These are phyloP conservation scores for Globisporangium takayamanum DNA, from an alignment of 352 stramenopile species.

Conservation along the genomic window DNA sequence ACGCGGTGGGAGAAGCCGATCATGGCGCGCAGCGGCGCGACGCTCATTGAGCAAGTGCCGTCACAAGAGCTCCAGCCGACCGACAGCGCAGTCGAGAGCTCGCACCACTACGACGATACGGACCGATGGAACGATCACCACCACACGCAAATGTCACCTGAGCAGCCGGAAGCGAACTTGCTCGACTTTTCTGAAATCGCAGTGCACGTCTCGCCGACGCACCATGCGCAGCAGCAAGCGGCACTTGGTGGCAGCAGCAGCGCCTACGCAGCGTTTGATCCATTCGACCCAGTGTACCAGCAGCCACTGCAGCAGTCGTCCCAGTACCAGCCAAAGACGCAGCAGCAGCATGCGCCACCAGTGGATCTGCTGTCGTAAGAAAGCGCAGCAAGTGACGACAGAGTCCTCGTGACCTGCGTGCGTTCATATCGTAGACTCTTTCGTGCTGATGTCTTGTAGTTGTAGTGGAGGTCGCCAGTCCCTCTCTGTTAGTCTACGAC, in stretches of 20 bases:
- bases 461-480: neutral
- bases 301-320: constrained; percentile 1
- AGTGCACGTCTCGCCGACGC: constrained; percentile 41
- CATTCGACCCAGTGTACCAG: constrained; percentile 14
- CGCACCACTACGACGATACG: too few relatives aligned
- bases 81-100: neutral
- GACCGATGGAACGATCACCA: neutral
- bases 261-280: constrained; percentile 10
- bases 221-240: constrained; percentile 16
- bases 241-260: constrained; percentile 10
- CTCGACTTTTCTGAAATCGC: constrained; percentile 64
- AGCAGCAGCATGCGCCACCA: constrained; percentile 13
- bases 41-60: constrained; percentile 21
- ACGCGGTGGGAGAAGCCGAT: constrained; percentile 76
- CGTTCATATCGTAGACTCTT: neutral
- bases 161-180: constrained; percentile 36
- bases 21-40: constrained; percentile 38
- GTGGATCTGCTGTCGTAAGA: constrained; percentile 46
- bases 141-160: neutral
- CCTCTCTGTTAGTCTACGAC: too few relatives aligned
- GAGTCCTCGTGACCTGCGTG: too few relatives aligned
- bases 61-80: constrained; percentile 13
- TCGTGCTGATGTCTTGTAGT: neutral
- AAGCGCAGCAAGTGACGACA: neutral
- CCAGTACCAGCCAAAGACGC: constrained; percentile 13